Percentiles rank a stretch among this genome's conserved stretches.
Conservation (phyloP, 805 yeast genomes). For the Wickerhamiella musiphila region DNA sequence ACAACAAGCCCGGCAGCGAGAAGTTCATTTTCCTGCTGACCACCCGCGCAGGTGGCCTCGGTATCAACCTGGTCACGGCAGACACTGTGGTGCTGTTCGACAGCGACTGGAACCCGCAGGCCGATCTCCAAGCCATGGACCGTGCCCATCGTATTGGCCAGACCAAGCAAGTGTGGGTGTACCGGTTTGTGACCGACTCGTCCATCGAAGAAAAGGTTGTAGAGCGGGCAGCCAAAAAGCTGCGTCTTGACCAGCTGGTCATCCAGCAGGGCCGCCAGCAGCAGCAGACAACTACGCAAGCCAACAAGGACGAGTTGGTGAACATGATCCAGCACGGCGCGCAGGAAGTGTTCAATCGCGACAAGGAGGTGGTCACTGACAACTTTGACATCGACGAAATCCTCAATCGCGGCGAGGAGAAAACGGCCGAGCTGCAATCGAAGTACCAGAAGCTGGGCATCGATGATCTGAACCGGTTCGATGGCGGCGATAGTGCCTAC, state of each 20-base stretch:
- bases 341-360: constrained; percentile 55
- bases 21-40: constrained; percentile 76
- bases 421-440: constrained; percentile 60
- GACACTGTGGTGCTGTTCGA: constrained; percentile 79
- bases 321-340: constrained; percentile 98
- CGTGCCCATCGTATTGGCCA: constrained; percentile 96
- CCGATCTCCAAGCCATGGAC: constrained; percentile 96
- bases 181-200: constrained; percentile 82
- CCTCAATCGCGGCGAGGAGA: constrained; percentile 61
- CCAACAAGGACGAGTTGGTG: constrained; percentile 61
- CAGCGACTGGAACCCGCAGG: constrained; percentile 97
- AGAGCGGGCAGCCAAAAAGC: constrained; percentile 88
- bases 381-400: constrained; percentile 61
- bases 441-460: constrained; percentile 75
- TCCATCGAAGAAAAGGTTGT: constrained; percentile 93
- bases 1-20: constrained; percentile 62
- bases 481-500: constrained; percentile 66
- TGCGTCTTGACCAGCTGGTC: constrained; percentile 82
- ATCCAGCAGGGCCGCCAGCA: constrained; percentile 76
- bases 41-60: constrained; percentile 94
- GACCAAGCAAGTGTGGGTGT: constrained; percentile 86
- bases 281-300: constrained; percentile 27
- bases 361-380: constrained; percentile 15
- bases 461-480: constrained; percentile 84
- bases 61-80: constrained; percentile 83